phyloP scores from a whole-genome alignment of 2,329 filamentous ascomycete genomes.

The Fusarium neocosmosporiellum region DNA sequence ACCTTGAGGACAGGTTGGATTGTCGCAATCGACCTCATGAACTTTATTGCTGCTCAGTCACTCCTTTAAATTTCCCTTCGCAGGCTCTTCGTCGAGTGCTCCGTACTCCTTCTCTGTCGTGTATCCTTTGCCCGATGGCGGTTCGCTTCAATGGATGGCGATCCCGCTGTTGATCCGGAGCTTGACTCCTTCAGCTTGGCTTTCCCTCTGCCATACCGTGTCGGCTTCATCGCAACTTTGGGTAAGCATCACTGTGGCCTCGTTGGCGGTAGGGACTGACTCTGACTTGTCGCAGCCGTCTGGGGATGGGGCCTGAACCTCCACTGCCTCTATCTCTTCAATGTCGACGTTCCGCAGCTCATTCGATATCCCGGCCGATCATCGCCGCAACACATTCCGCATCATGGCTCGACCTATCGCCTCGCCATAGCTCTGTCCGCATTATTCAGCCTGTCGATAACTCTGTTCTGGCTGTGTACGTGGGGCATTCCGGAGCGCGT shows the following conservation, averaged over 20 bases:
- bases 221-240: slow-evolving; percentile 85
- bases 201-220: slow-evolving; percentile 89
- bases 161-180: slow-evolving; percentile 74
- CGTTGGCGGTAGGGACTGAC: neutral
- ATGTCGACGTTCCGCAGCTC: slow-evolving; percentile 88
- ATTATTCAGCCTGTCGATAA: slow-evolving; percentile 76
- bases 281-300: slow-evolving; percentile 69
- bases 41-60: slow-evolving; percentile 20
- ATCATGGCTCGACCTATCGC: slow-evolving; percentile 87
- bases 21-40: slow-evolving; percentile 38
- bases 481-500: slow-evolving; percentile 76
- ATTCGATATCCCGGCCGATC: slow-evolving; percentile 86
- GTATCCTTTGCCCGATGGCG: slow-evolving; percentile 36
- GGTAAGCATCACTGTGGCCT: slow-evolving; percentile 64
- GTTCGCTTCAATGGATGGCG: slow-evolving; percentile 71
- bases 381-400: slow-evolving; percentile 75
- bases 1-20: slow-evolving; percentile 41
- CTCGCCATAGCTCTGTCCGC: slow-evolving; percentile 81
- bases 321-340: slow-evolving; percentile 81
- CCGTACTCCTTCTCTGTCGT: neutral
- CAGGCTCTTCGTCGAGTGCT: slow-evolving; percentile 2
- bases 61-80: slow-evolving; percentile 18
- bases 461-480: slow-evolving; percentile 87
- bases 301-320: slow-evolving; percentile 97
- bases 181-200: slow-evolving; percentile 89